Evolutionary conservation across 1,139 yeast genomes (phyloP).

Genomic region (Sugiyamaella pinicola): DNA sequence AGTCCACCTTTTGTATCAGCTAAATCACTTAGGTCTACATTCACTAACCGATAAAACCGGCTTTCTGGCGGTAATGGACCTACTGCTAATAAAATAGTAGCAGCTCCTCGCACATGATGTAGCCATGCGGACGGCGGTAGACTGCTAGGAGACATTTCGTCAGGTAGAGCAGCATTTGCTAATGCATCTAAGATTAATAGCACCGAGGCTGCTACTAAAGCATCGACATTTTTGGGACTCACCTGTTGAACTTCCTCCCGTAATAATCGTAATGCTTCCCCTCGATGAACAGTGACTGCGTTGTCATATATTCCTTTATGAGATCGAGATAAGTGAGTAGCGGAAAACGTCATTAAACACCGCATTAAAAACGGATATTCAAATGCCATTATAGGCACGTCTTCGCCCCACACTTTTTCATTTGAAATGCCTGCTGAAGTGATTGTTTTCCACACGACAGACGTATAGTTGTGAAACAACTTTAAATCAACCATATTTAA

Average conservation of each 20-base stretch:
- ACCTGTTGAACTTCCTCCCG: constrained; percentile 86
- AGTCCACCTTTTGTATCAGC: constrained; percentile 35
- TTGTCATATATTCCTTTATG: constrained; percentile 62
- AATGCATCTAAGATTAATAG: constrained; percentile 88
- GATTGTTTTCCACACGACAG: constrained; percentile 81
- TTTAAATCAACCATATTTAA: constrained; percentile 77
- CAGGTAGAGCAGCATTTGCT: constrained; percentile 86
- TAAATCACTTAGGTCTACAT: constrained; percentile 76
- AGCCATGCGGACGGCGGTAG: constrained; percentile 95
- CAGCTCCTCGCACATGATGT: constrained; percentile 95
- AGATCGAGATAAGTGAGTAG: constrained; percentile 80
- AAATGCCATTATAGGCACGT: constrained; percentile 86
- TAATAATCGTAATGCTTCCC: constrained; percentile 77
- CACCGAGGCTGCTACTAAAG: constrained; percentile 87
- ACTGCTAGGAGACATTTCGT: constrained; percentile 44
- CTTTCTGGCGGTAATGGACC: constrained; percentile 83
- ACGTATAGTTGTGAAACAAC: constrained; percentile 84
- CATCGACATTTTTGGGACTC: constrained; percentile 83
- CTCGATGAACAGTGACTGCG: constrained; percentile 82
- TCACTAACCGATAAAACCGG: constrained; percentile 43
- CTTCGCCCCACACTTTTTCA: constrained; percentile 81
- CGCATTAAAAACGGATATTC: constrained; percentile 91
- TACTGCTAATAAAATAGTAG: constrained; percentile 89
- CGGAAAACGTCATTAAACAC: constrained; percentile 83
- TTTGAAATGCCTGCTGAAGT: constrained; percentile 91